Conservation (phyloP, 306 rosid genomes). For the cucumber (Cucumis sativus) region DNA sequence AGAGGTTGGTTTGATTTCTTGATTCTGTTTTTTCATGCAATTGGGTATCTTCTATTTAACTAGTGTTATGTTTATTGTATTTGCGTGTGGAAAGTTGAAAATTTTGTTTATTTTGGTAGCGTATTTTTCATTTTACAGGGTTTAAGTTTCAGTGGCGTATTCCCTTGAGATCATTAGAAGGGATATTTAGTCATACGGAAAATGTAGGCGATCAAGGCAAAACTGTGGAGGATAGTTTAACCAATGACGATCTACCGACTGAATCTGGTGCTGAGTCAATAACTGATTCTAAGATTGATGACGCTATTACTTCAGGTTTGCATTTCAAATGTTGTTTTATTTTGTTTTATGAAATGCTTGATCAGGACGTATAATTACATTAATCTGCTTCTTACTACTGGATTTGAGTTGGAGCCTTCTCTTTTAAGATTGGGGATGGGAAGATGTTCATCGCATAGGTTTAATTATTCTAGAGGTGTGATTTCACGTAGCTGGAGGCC, state of each 20-base stretch:
- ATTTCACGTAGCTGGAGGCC: too few relatives aligned
- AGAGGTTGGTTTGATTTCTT: slow-evolving; percentile 32
- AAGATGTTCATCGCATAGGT: not conserved
- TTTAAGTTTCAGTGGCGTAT: slow-evolving; percentile 30
- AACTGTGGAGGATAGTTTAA: slow-evolving; percentile 12
- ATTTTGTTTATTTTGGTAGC: not conserved
- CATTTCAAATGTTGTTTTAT: not conserved
- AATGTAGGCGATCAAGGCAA: slow-evolving; percentile 4
- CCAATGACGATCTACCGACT: slow-evolving; percentile 14
- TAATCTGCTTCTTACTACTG: not conserved
- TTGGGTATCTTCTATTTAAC: not conserved
- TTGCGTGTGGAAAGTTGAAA: not conserved
- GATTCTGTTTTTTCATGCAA: not conserved
- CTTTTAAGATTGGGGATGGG: not conserved
- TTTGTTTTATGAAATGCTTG: not conserved
- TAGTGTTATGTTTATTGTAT: not conserved
- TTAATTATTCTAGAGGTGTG: too few relatives aligned
- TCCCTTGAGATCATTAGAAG: slow-evolving; percentile 34
- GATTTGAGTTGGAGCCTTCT: not conserved
- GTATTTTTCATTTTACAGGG: slow-evolving; percentile 26
- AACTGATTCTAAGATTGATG: slow-evolving; percentile 8
- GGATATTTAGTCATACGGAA: slow-evolving; percentile 20
- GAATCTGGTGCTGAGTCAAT: slow-evolving; percentile 21
- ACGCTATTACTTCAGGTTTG: slow-evolving; percentile 27
- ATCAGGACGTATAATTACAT: not conserved